These are phyloP conservation scores for Sporothrix luriei DNA, from an alignment of 2,329 filamentous ascomycete species.

Conservation along the genomic window DNA sequence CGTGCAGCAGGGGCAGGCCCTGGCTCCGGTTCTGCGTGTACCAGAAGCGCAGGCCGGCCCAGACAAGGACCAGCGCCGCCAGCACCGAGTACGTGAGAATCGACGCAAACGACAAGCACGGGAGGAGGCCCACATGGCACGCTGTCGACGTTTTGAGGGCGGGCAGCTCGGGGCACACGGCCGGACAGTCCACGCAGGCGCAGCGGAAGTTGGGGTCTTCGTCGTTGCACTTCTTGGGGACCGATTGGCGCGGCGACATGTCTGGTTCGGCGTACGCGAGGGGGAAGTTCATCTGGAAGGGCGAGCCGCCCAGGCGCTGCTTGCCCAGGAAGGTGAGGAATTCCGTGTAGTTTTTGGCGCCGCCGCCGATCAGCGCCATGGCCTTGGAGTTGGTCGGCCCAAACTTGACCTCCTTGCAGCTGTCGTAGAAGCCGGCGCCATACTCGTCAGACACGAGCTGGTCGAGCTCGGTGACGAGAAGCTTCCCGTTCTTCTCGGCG, in stretches of 20 bases:
- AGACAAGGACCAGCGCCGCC: constrained; percentile 70
- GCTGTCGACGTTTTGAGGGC: constrained; percentile 68
- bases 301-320: constrained; percentile 87
- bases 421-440: constrained; percentile 87
- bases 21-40: constrained; percentile 55
- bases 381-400: constrained; percentile 90
- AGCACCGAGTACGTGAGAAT: constrained; percentile 81
- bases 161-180: constrained; percentile 79
- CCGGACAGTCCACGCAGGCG: constrained; percentile 89
- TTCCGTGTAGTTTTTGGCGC: constrained; percentile 83
- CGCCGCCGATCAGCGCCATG: constrained; percentile 94
- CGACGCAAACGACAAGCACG: constrained; percentile 90
- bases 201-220: constrained; percentile 83
- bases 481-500: constrained; percentile 60
- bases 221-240: constrained; percentile 85
- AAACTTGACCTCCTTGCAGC: constrained; percentile 99
- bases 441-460: constrained; percentile 85
- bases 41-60: constrained; percentile 69
- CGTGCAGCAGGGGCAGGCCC: constrained; percentile 82
- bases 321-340: constrained; percentile 92
- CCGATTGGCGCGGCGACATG: constrained; percentile 74
- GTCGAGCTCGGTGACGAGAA: constrained; percentile 83
- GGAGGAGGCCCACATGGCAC: constrained; percentile 84
- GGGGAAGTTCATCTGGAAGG: constrained; percentile 97
- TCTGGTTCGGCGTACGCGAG: constrained; percentile 61